Conservation (phyloP, 1,139 yeast genomes). For the Saccharomyces hybrid region DNA sequence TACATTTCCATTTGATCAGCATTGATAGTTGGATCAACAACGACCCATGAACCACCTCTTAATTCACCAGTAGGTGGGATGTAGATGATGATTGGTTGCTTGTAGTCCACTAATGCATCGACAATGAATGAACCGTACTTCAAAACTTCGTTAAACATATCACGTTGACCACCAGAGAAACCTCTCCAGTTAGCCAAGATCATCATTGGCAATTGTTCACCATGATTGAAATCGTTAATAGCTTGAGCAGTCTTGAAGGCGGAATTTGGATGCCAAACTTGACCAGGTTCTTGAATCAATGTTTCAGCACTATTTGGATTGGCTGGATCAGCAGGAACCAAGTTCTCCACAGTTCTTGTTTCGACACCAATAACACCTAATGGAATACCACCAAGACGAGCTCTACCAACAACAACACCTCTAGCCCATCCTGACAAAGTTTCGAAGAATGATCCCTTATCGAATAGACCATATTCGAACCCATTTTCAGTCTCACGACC, state of each 20-base stretch:
- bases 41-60: constrained; percentile 99
- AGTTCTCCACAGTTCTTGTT: constrained; percentile 79
- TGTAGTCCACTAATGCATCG: constrained; percentile 90
- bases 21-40: constrained; percentile 96
- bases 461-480: constrained; percentile 83
- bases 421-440: constrained; percentile 98
- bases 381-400: constrained; percentile 97
- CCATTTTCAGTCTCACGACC: constrained; percentile 69
- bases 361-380: constrained; percentile 97
- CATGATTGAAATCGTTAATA: constrained; percentile 90
- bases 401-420: constrained; percentile 98
- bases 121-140: constrained; percentile 95
- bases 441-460: constrained; percentile 87
- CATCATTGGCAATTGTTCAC: constrained; percentile 96
- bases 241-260: constrained; percentile 99
- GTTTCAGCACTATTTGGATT: constrained; percentile 89
- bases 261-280: constrained; percentile 98
- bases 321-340: constrained; percentile 96
- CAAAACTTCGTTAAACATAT: constrained; percentile 96
- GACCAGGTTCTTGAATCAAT: constrained; percentile 92
- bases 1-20: constrained; percentile 98
- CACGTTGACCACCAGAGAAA: constrained; percentile 99
- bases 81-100: constrained; percentile 92
- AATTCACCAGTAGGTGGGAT: constrained; percentile 97
- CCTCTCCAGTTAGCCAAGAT: constrained; percentile 99